Conservation (phyloP, 148 eudicot genomes). For the Amaranthus hypochondriacus region DNA sequence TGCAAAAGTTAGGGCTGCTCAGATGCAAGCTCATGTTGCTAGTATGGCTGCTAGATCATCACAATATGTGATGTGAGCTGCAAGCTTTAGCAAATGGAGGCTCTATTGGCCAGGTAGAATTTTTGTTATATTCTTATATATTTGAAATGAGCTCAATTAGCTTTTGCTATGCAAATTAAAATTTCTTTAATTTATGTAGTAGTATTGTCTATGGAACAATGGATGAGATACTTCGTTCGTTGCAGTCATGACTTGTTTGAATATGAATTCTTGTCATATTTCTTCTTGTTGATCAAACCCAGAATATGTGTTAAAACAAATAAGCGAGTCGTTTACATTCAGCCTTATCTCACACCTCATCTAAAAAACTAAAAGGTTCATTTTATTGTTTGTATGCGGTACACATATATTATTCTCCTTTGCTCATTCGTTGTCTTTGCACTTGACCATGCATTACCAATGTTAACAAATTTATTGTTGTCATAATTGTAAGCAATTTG, state of each 20-base stretch:
- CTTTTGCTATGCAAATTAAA: not conserved
- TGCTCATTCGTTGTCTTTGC: no score
- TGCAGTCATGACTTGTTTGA: not conserved
- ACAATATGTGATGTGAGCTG: constrained; percentile 33
- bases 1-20: constrained; percentile 67
- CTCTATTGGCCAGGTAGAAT: constrained; percentile 10
- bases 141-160: not conserved
- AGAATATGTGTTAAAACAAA: not conserved
- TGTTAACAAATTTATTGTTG: no score
- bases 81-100: not conserved
- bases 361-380: no score
- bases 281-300: not conserved
- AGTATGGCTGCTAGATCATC: constrained; percentile 76
- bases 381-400: no score
- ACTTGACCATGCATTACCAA: no score
- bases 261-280: not conserved
- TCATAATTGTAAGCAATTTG: no score
- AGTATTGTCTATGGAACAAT: not conserved
- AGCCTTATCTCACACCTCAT: no score
- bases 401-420: no score
- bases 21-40: constrained; percentile 86
- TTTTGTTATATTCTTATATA: not conserved
- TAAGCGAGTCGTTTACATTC: no score
- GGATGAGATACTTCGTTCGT: not conserved
- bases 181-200: not conserved